Conservation (phyloP, 2,329 filamentous ascomycete genomes). For the Calonectria crousiana region DNA sequence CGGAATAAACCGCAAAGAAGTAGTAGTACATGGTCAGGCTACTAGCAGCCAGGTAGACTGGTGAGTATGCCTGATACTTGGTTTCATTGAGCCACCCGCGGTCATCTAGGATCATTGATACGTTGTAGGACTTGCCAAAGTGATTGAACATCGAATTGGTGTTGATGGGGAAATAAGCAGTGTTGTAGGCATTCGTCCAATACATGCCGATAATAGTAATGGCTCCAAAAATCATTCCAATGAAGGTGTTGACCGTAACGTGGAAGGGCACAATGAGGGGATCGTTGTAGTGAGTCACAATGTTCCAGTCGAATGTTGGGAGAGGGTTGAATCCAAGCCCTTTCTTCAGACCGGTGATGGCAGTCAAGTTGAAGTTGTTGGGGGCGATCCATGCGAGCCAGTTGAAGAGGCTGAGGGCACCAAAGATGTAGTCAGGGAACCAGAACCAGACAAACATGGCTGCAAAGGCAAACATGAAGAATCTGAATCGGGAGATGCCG, state of each 20-base stretch:
- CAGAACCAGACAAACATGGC: conserved; percentile 42
- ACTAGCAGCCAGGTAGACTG: conserved; percentile 46
- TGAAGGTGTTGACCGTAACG: conserved; percentile 50
- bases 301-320: conserved; percentile 64
- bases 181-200: conserved; percentile 57
- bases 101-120: conserved; percentile 57
- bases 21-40: conserved; percentile 18
- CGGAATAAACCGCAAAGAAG: conserved; percentile 46
- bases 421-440: conserved; percentile 37
- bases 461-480: conserved; percentile 33
- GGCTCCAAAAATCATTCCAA: conserved; percentile 51
- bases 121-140: conserved; percentile 54
- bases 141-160: conserved; percentile 60
- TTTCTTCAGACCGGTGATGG: conserved; percentile 56
- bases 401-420: conserved; percentile 55
- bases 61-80: conserved; percentile 52
- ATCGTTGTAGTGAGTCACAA: conserved; percentile 36
- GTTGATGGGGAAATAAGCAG: conserved; percentile 63
- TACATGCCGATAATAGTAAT: conserved; percentile 57
- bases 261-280: conserved; percentile 53
- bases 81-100: conserved; percentile 47
- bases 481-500: conserved; percentile 36
- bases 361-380: conserved; percentile 54
- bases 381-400: conserved; percentile 70
- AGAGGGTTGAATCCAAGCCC: conserved; percentile 62